Evolutionary conservation across 2,329 filamentous ascomycete species (phyloP), one percentile per base, ranked within the genome.

Genomic region (Fusarium coicis): DNA sequence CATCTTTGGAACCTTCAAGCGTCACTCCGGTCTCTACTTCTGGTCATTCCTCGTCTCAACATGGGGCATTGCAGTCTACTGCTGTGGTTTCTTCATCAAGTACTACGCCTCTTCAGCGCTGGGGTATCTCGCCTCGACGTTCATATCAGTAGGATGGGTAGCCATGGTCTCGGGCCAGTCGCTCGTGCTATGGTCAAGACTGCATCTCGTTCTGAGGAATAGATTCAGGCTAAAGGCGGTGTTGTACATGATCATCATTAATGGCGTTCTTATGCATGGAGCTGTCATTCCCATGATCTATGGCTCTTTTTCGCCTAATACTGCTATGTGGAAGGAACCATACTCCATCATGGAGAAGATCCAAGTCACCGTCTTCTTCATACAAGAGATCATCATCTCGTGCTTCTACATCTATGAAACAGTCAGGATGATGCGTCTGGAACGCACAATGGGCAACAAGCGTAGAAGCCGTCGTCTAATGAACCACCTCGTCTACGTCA

Each of bases 141-240:
- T 77, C 2, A 80, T 79, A 40, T 21, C 55, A 4, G 19, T 75
- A 5, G 79, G 79, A 18, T 82, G 80, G 80, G 66, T 79, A 15
- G 73, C 72, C 5, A 90, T 91, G 88, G 86, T 92, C 1, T 90
- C 89, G 4, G 90, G 90, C 1, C 88, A 91, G 77, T 86, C 87
- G 0, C 74, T 91, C 18, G 90, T 92, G 3, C 81, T 92, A 3
- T 92, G 89, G 82, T 91, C 89, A 1, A 85, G 90, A 11, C 83
- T 92, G 1, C 89, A 91, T 75, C 83, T 92, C 4, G 84, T 92
- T 16, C 80, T 89, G 7, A 85, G 85, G 21, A 87, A 89, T 81
- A 58, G 84, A 11, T 79, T 79, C 5, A 78, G 86, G 7, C 81
- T 91, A 1, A 84, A 83, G 9, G 81, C 83, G 16, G 85, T 89